Evolutionary conservation across 805 yeast genomes (phyloP).

Genomic region (Nakazawaea molendinolei): DNA sequence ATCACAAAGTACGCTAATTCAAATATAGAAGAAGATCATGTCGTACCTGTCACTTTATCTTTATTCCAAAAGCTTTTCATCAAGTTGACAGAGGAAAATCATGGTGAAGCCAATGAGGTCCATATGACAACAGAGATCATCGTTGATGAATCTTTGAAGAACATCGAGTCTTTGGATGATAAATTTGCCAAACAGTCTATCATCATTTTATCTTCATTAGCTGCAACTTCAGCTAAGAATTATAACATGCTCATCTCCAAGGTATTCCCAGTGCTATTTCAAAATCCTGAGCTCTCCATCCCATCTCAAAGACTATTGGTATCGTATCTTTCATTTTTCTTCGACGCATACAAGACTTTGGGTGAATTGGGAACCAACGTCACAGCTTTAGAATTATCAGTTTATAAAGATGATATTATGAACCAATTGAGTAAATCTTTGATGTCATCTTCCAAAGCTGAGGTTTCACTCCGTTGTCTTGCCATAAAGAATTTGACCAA

Average conservation of each 20-base stretch:
- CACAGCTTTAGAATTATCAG: constrained; percentile 27
- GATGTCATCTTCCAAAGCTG: constrained; percentile 59
- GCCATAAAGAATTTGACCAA: constrained; percentile 61
- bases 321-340: constrained; percentile 52
- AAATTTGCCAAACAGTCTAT: constrained; percentile 59
- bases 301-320: constrained; percentile 55
- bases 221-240: constrained; percentile 36
- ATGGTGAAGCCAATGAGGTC: constrained; percentile 16
- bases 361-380: constrained; percentile 16
- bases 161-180: constrained; percentile 41
- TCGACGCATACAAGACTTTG: constrained; percentile 42
- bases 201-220: constrained; percentile 48
- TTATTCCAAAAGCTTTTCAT: constrained; percentile 38
- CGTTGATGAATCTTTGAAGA: constrained; percentile 45
- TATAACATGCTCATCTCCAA: constrained; percentile 44
- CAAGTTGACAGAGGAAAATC: constrained; percentile 26
- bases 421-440: constrained; percentile 64
- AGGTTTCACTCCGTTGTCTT: constrained; percentile 60
- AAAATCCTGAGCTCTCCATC: constrained; percentile 31
- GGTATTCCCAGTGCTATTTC: constrained; percentile 37
- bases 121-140: constrained; percentile 19
- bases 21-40: constrained; percentile 25
- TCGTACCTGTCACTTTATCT: constrained; percentile 34
- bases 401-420: constrained; percentile 60
- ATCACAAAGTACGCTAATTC: constrained; percentile 24